A percentile compares a stretch with the other conserved stretches of the same genome.
phyloP scores from a whole-genome alignment of 2,329 filamentous ascomycete species.

The Monosporascus cannonballus region DNA sequence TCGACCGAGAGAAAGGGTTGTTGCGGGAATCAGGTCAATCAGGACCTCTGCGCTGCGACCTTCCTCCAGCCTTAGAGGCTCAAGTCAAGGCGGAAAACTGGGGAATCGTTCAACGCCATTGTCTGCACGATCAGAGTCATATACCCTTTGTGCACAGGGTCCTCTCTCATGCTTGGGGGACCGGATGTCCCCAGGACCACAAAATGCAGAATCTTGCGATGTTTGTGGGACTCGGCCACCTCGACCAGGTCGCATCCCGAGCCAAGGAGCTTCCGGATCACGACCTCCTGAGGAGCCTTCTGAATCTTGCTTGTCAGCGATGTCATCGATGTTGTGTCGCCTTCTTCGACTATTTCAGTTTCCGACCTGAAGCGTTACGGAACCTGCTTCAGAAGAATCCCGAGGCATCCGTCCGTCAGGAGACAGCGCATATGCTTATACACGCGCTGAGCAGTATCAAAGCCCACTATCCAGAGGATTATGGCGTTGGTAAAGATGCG shows the following conservation, averaged over 20 bases:
- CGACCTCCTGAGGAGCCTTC: slow-evolving; percentile 43
- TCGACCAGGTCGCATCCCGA: slow-evolving; percentile 71
- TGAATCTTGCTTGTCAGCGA: slow-evolving; percentile 40
- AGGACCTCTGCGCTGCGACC: slow-evolving; percentile 37
- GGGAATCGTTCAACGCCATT: slow-evolving; percentile 67
- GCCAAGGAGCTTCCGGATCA: slow-evolving; percentile 63
- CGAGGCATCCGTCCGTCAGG: slow-evolving; percentile 48
- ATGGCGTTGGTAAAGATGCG: slow-evolving; percentile 30
- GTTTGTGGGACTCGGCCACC: slow-evolving; percentile 53
- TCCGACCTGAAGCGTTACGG: slow-evolving; percentile 51
- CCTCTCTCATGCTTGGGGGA: slow-evolving; percentile 48
- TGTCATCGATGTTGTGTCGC: slow-evolving; percentile 52
- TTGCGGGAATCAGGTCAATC: slow-evolving; percentile 31
- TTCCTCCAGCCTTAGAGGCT: slow-evolving; percentile 42
- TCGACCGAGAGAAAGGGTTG: slow-evolving; percentile 46
- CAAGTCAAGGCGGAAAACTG: slow-evolving; percentile 69
- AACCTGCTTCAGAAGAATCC: slow-evolving; percentile 59
- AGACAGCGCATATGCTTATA: slow-evolving; percentile 46
- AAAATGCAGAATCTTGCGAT: slow-evolving; percentile 44
- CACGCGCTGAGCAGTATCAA: slow-evolving; percentile 48
- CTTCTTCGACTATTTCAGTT: slow-evolving; percentile 55
- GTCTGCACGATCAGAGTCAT: slow-evolving; percentile 70
- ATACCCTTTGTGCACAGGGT: slow-evolving; percentile 59
- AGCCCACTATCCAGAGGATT: slow-evolving; percentile 37
- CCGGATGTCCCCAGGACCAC: slow-evolving; percentile 46